phyloP scores from a whole-genome alignment of 2,329 filamentous ascomycete genomes.

The Colletotrichum sp. region DNA sequence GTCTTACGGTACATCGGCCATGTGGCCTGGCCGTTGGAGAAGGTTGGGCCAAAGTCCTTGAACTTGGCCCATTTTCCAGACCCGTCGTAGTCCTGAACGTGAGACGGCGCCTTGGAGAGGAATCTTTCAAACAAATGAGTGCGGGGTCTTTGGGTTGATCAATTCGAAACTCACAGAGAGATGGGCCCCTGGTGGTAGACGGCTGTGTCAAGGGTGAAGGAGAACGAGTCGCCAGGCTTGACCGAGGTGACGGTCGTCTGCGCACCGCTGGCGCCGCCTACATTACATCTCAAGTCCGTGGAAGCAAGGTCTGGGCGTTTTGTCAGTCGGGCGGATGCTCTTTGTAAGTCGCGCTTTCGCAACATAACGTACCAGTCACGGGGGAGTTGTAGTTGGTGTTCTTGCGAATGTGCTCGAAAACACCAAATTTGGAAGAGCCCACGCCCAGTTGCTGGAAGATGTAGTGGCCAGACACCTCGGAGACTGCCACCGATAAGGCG shows the following conservation, averaged over 20 bases:
- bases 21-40: constrained; percentile 29
- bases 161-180: constrained; percentile 32
- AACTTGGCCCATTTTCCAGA: constrained; percentile 44
- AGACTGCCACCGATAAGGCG: background rate
- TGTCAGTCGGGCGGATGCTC: background rate
- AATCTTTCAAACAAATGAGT: constrained; percentile 28
- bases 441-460: constrained; percentile 34
- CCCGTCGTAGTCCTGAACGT: constrained; percentile 38
- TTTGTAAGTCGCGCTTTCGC: no score
- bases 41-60: constrained; percentile 38
- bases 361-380: constrained; percentile 26
- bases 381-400: constrained; percentile 42
- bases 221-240: constrained; percentile 37
- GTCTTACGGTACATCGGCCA: constrained; percentile 35
- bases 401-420: constrained; percentile 37
- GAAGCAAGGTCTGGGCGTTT: constrained; percentile 34
- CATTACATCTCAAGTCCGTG: constrained; percentile 42
- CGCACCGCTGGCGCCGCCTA: constrained; percentile 32
- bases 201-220: constrained; percentile 39
- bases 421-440: constrained; percentile 24
- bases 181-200: constrained; percentile 44
- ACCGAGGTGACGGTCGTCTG: constrained; percentile 34
- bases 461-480: constrained; percentile 26
- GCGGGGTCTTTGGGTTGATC: background rate
- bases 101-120: constrained; percentile 39